These are phyloP conservation scores for Serendipita sp. DNA, from an alignment of 768 basidiomycete species.

Conservation along the genomic window DNA sequence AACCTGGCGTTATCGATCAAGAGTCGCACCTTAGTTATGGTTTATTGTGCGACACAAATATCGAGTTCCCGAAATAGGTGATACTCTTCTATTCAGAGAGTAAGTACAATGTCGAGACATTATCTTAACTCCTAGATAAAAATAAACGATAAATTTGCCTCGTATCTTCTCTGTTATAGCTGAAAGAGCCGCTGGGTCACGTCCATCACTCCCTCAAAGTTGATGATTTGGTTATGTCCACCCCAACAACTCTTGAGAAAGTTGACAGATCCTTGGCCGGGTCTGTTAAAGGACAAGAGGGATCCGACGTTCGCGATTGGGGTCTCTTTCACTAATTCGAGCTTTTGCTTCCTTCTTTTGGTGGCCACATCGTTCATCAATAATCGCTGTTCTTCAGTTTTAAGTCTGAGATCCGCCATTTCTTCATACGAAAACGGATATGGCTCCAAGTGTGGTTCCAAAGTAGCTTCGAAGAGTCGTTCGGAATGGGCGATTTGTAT, in stretches of 20 bases:
- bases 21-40: too few species aligned
- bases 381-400: constrained; percentile 3
- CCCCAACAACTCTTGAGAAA: constrained; percentile 43
- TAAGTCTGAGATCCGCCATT: constrained; percentile 19
- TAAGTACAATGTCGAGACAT: too few species aligned
- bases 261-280: constrained; percentile 27
- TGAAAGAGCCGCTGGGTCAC: constrained; percentile 21
- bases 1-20: too few species aligned
- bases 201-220: constrained; percentile 56
- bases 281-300: constrained; percentile 23
- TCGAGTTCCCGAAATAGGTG: too few species aligned
- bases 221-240: constrained; percentile 39
- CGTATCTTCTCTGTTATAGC: constrained; percentile 20
- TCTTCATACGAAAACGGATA: constrained; percentile 26
- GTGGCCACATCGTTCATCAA: constrained; percentile 20
- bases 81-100: too few species aligned
- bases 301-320: background rate
- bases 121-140: too few species aligned
- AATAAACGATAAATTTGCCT: too few species aligned
- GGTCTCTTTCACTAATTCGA: constrained; percentile 32
- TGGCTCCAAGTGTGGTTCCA: constrained; percentile 45
- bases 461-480: constrained; percentile 47
- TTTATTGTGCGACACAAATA: too few species aligned
- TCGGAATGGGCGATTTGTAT: constrained; percentile 57
- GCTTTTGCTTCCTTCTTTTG: constrained; percentile 26